These are phyloP conservation scores for Aspergillus wentii DNA, from an alignment of 495 filamentous ascomycete species.

Conservation along the genomic window DNA sequence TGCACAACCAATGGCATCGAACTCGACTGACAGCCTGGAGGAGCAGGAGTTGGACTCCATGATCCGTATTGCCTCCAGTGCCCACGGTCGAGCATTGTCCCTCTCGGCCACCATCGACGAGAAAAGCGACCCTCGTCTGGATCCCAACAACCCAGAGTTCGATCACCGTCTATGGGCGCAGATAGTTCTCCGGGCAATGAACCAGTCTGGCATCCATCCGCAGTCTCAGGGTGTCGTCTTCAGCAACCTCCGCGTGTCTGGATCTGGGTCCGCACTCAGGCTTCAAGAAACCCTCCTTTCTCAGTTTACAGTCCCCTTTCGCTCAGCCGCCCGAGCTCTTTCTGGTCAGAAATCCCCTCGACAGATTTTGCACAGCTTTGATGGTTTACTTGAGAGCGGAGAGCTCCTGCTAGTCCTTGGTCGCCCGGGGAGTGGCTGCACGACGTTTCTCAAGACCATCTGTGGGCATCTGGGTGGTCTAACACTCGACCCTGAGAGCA, in stretches of 20 bases:
- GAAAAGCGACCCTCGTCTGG: conserved; percentile 36
- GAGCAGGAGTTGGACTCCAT: no score
- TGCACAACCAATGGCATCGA: no score
- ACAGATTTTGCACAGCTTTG: conserved; percentile 28
- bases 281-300: conserved; percentile 44
- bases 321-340: conserved; percentile 22
- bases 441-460: conserved; percentile 33
- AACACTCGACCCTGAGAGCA: no score
- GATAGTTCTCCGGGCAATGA: conserved; percentile 24
- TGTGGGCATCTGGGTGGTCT: conserved; percentile 31
- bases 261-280: conserved; percentile 42
- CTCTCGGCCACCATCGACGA: conserved; percentile 11
- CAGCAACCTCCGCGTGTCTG: conserved; percentile 44
- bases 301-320: conserved; percentile 38
- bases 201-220: conserved; percentile 31
- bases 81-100: conserved; percentile 18
- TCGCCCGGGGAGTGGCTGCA: conserved; percentile 35
- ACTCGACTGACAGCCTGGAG: no score
- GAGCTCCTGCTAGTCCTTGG: conserved; percentile 38
- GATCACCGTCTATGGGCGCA: conserved; percentile 49
- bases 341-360: conserved; percentile 14
- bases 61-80: conserved; percentile 24
- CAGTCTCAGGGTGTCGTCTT: conserved; percentile 36
- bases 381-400: conserved; percentile 29
- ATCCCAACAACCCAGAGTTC: conserved; percentile 48